A percentile compares a stretch with the other conserved stretches of the same genome.
Evolutionary conservation across 805 yeast genomes (phyloP).

Genomic region (Jamesozyma piceae): DNA sequence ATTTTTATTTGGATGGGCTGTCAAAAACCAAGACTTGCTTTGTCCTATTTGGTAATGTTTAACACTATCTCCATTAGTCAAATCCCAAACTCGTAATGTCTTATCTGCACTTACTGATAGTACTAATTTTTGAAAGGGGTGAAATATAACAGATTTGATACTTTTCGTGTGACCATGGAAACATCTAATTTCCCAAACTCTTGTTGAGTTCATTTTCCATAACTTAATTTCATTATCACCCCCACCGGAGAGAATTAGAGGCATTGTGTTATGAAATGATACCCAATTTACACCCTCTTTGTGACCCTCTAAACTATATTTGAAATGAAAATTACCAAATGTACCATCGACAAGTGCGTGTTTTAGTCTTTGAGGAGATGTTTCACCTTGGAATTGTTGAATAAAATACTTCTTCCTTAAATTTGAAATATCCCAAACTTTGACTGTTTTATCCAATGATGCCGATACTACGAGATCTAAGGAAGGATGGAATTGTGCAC

Average conservation of each 20-base stretch:
- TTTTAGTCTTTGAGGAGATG: constrained; percentile 39
- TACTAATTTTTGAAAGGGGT: constrained; percentile 85
- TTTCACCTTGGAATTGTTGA: constrained; percentile 40
- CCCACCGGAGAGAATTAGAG: constrained; percentile 87
- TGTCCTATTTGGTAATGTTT: constrained; percentile 87
- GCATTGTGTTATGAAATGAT: constrained; percentile 91
- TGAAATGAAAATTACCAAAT: constrained; percentile 91
- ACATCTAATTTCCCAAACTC: constrained; percentile 98
- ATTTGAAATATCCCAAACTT: constrained; percentile 97
- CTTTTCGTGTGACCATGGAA: constrained; percentile 95
- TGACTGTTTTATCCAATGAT: constrained; percentile 93
- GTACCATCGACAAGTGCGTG: constrained; percentile 79
- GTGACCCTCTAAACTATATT: constrained; percentile 93
- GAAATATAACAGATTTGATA: constrained; percentile 81
- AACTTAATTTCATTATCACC: constrained; percentile 91
- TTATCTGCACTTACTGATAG: constrained; percentile 92
- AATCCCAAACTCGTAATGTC: constrained; percentile 95
- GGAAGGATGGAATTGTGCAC: constrained; percentile 92
- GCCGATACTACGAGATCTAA: constrained; percentile 93
- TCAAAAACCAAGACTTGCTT: constrained; percentile 88
- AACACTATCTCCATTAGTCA: constrained; percentile 82
- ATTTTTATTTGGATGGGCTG: constrained; percentile 81
- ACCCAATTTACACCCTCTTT: constrained; percentile 99
- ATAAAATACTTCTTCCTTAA: constrained; percentile 92
- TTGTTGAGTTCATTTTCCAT: constrained; percentile 95